Conservation (phyloP, 1,139 yeast genomes). For the Spencermartinsiella ligniputridi region DNA sequence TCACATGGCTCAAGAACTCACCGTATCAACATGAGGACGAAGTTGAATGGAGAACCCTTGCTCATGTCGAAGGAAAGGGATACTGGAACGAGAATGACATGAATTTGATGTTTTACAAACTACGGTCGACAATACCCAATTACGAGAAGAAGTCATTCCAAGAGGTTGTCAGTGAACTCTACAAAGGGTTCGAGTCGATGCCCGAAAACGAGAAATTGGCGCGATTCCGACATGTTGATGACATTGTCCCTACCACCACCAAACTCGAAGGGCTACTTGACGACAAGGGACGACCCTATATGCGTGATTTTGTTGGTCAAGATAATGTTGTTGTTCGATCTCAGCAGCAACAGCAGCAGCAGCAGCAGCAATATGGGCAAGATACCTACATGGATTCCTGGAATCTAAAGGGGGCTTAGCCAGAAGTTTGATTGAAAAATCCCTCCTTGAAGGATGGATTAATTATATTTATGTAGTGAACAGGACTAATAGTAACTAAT, state of each 20-base stretch:
- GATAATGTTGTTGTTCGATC: neutral
- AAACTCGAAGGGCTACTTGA: constrained; percentile 1
- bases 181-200: constrained; percentile 5
- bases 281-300: neutral
- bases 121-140: constrained; percentile 41
- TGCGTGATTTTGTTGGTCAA: neutral
- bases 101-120: constrained; percentile 42
- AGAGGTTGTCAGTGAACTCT: constrained; percentile 33
- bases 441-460: too few relatives aligned
- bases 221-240: neutral
- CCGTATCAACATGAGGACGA: constrained; percentile 37
- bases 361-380: constrained; percentile 1
- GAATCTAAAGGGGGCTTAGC: constrained; percentile 9
- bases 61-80: constrained; percentile 41
- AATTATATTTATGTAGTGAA: too few relatives aligned
- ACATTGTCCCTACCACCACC: neutral
- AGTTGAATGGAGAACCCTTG: constrained; percentile 62
- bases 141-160: constrained; percentile 38
- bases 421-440: too few relatives aligned
- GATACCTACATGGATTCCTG: constrained; percentile 12
- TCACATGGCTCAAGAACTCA: neutral
- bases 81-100: constrained; percentile 46
- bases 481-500: too few relatives aligned
- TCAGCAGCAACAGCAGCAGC: neutral
- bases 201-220: constrained; percentile 7